phyloP scores from a whole-genome alignment of 768 basidiomycete species.

The Calocera cornea region DNA sequence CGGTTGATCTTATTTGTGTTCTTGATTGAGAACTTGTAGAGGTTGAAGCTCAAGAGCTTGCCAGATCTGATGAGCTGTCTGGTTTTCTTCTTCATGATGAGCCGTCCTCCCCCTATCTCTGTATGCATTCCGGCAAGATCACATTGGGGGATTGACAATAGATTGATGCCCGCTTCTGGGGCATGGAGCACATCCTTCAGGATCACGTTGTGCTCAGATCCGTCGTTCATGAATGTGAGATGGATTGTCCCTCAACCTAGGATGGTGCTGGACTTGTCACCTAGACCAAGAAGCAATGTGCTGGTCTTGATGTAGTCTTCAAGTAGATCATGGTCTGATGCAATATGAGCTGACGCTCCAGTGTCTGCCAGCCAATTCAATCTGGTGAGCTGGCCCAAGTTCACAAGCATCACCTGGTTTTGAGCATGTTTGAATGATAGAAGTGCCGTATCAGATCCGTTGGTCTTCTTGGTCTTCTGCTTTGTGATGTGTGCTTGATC shows the following conservation, averaged over 20 bases:
- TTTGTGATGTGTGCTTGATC: neutral
- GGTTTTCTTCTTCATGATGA: conserved; percentile 13
- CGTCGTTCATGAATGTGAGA: conserved; percentile 12
- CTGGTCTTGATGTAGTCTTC: neutral
- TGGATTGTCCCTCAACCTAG: neutral
- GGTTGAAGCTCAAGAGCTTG: neutral
- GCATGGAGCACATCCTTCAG: conserved; percentile 20
- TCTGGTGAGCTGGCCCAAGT: neutral
- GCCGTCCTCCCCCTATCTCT: neutral
- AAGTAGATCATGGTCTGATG: neutral
- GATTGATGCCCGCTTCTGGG: conserved; percentile 21
- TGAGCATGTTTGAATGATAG: too few relatives aligned
- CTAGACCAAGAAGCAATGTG: neutral
- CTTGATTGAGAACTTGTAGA: conserved; percentile 12
- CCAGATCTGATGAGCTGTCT: neutral
- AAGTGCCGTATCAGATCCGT: neutral
- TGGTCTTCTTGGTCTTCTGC: neutral
- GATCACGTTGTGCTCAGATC: conserved; percentile 11
- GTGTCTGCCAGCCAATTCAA: neutral
- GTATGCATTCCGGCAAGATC: conserved; percentile 9
- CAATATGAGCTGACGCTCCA: neutral
- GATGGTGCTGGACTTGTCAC: neutral
- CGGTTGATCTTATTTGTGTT: neutral
- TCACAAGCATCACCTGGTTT: neutral
- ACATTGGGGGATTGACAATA: conserved; percentile 18